Evolutionary conservation across 257 asterid genomes (phyloP), one percentile per base, ranked within the genome.

Genomic region (Solanum ossicruentum): DNA sequence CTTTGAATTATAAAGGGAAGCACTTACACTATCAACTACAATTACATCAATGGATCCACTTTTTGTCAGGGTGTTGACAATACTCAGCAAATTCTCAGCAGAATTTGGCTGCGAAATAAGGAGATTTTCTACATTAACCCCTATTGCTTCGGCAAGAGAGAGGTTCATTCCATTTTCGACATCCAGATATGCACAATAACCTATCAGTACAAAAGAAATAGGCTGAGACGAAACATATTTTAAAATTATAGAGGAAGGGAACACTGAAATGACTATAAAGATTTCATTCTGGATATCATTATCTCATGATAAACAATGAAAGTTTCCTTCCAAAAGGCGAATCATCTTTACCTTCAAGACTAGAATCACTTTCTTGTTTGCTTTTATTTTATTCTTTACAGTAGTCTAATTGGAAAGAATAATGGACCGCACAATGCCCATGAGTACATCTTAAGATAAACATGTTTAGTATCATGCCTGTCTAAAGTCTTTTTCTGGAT

Each of bases 81-180:
- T 88, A 85, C 97, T 97, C 16, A 95, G 92, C 92, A 95, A 90
- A 85, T 95, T 95, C 87, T 95, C 99, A 78, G 99, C 98, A 88
- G 94, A 95, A 93, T 95, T 96, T 52, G 99, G 98, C 89, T 97
- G 98, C 60, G 99, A 93, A 88, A 97, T 88, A 85, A 97, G 99
- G 89, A 97, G 98, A 87, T 93, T 88, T 47, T 92, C 93, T 36
- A 90, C 91, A 87, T 95, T 87, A 57, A 97, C 94, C 55, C 99
- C 98, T 5, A 97, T 95, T 45, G 98, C 90, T 89, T 95, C 95
- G 6, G 95, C 99, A 86, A 97, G 91, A 32, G 91, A 86, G 86
- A 97, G 98, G 87, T 94, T 88, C 94, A 97, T 71, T 23, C 98
- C 98, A 20, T 95, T 95, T 92, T 97, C 99, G 93, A 90, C 98